Conservation (phyloP, 495 filamentous ascomycete genomes). For the Neurospora sp. region DNA sequence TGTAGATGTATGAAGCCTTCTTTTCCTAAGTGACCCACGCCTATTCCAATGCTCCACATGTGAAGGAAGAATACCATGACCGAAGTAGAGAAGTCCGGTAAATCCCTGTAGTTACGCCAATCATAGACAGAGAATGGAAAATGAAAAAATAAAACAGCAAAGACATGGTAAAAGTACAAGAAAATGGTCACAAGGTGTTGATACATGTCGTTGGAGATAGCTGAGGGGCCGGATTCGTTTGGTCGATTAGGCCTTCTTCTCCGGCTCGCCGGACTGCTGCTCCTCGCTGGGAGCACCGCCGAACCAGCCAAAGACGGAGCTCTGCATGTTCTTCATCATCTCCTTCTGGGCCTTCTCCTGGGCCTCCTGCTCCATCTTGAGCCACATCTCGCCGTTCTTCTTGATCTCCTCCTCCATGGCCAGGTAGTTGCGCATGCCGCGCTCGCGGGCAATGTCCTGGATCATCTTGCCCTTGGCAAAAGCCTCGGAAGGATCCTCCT, state of each 20-base stretch:
- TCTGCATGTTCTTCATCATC: conserved; percentile 72
- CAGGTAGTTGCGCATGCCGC: conserved; percentile 83
- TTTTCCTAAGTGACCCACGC: conserved; percentile 1
- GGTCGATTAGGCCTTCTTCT: conserved; percentile 5
- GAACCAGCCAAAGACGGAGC: conserved; percentile 41
- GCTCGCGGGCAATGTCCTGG: conserved; percentile 82
- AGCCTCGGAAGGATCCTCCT: conserved; percentile 58
- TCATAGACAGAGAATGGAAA: conserved; percentile 1
- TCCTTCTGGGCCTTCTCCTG: conserved; percentile 81
- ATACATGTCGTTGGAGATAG: conserved; percentile 3
- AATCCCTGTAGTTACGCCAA: background rate
- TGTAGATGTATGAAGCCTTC: conserved; percentile 7
- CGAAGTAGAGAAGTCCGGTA: background rate
- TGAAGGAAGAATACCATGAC: conserved; percentile 2
- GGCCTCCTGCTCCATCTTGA: conserved; percentile 78
- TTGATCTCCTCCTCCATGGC: conserved; percentile 77
- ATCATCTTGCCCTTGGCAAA: conserved; percentile 88
- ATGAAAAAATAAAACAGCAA: background rate
- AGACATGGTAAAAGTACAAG: background rate
- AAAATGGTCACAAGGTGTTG: conserved; percentile 4
- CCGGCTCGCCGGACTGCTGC: conserved; percentile 1
- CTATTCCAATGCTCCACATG: conserved; percentile 9
- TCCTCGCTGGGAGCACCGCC: conserved; percentile 1
- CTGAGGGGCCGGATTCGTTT: background rate
- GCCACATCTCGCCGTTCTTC: conserved; percentile 86